Base-by-base conservation (phyloP, 768 basidiomycete genomes). In the Cystobasidium onofrii region DNA sequence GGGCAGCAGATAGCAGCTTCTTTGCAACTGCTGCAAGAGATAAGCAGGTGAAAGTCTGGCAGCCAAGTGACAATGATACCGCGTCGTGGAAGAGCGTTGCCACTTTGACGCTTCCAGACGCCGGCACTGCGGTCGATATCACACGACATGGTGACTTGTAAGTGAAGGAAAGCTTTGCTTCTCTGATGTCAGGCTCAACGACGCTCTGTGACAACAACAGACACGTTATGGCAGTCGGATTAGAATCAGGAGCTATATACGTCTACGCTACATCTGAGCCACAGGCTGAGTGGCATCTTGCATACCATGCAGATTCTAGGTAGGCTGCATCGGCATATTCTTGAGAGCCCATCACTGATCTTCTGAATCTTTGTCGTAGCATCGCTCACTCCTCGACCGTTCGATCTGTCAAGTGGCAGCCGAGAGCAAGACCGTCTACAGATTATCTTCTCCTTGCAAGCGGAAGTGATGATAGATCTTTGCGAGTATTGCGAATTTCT, bases 1-100 rank as follows among this genome's bases (percentile, higher is more conserved):
- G 94, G 92, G 85, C 89, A 0, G 78, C 82, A 0, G 88, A 91
- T 76, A 87, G 88, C 7, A 85, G 88, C 76, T 78, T 89, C 18
- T 99, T 99, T 78, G 93, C 88, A 13, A 98, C 96, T 1, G 94
- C 91, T 0, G 93, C 94, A 1, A 86, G 96, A 52, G 96, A 99
- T 81, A 98, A 95, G 83, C 91, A 61, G 29, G 33, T 91, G 54
- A 95, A 89, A 80, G 83, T 97, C 13, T 98, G 95, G 96, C 80
- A 82, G 54, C 80, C 82, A 20, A 76, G 77, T 9, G 81, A 81
- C 0, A 81, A 79, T 2, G 77, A 77, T 1, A 62, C 65, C 1
- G 70, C 78, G 9, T 81, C 84, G 23, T 95, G 92, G 91, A 81
- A 80, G 15, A 78, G 83, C 17, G 81, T 83, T 1, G 83, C 73